Evolutionary conservation across 2,329 filamentous ascomycete species (phyloP).

Genomic region (Sarocladiaceae sp.): DNA sequence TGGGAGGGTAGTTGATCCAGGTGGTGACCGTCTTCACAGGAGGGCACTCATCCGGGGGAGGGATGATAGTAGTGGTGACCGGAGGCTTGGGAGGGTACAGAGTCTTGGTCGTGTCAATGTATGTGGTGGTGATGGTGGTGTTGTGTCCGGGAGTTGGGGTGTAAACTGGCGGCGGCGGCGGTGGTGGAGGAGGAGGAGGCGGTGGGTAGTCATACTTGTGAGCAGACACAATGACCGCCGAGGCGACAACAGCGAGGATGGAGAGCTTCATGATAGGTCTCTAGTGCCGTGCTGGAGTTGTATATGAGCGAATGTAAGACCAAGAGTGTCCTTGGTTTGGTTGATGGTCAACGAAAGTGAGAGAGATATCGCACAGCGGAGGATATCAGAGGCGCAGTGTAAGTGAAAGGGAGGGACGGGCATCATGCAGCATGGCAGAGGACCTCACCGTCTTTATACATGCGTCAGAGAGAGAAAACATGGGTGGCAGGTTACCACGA

Average conservation of each 20-base stretch:
- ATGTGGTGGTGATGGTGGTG: neutral
- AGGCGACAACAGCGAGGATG: neutral
- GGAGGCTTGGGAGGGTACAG: slow-evolving; percentile 1
- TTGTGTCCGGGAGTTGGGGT: neutral
- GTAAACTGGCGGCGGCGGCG: neutral
- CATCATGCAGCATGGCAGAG: slow-evolving; percentile 2
- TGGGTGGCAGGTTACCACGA: no score
- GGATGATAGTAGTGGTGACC: slow-evolving; percentile 2
- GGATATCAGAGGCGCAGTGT: neutral
- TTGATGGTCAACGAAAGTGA: neutral
- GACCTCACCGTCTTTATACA: slow-evolving; percentile 1
- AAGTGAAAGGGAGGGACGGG: neutral
- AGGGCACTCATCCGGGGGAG: neutral
- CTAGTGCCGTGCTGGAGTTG: neutral
- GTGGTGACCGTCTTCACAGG: neutral
- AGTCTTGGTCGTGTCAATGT: slow-evolving; percentile 3
- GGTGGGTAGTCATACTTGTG: slow-evolving; percentile 3
- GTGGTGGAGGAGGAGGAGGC: neutral
- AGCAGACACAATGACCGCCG: neutral
- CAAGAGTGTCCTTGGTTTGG: neutral
- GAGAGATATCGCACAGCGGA: neutral
- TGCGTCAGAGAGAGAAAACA: no score
- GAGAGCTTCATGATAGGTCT: slow-evolving; percentile 6
- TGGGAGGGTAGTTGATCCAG: neutral
- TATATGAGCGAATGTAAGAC: slow-evolving; percentile 4